Percentiles rank a stretch among this genome's conserved stretches.
Evolutionary conservation across 2,329 filamentous ascomycete genomes (phyloP).

Genomic region (Nothophaeocryptopus gaeumannii): DNA sequence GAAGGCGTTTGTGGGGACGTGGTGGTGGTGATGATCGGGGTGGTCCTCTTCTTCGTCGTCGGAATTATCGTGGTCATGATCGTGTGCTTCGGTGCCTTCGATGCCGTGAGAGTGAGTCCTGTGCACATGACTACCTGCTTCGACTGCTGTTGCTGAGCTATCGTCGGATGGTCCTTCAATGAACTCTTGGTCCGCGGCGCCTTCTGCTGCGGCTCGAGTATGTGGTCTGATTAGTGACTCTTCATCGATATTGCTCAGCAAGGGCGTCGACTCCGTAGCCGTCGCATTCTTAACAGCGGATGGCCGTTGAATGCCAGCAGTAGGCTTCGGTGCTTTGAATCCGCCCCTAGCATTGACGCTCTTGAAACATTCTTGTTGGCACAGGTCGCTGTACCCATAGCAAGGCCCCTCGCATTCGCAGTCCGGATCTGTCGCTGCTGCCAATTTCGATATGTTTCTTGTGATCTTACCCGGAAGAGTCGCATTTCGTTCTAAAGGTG

Average conservation of each 20-base stretch:
- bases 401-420: conserved; percentile 61
- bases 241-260: conserved; percentile 25
- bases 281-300: conserved; percentile 25
- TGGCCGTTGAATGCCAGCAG: conserved; percentile 20
- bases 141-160: conserved; percentile 18
- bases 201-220: conserved; percentile 16
- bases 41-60: conserved; percentile 12
- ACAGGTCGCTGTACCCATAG: conserved; percentile 60
- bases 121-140: conserved; percentile 9
- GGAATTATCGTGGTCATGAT: conserved; percentile 72
- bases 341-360: conserved; percentile 42
- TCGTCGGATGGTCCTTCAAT: conserved; percentile 18
- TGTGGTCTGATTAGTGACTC: conserved; percentile 19
- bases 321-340: conserved; percentile 24
- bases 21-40: conserved; percentile 71
- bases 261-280: conserved; percentile 32
- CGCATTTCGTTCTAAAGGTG: conserved; percentile 29
- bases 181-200: conserved; percentile 8
- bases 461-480: conserved; percentile 43
- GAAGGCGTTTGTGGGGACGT: conserved; percentile 91
- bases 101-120: conserved; percentile 19
- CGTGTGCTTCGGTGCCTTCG: conserved; percentile 8
- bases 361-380: conserved; percentile 60
- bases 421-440: conserved; percentile 37
- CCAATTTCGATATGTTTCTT: conserved; percentile 48